A percentile compares a stretch with the other conserved stretches of the same genome.
phyloP scores from a whole-genome alignment of 2,329 filamentous ascomycete genomes.

The Metarhizium robertsii region DNA sequence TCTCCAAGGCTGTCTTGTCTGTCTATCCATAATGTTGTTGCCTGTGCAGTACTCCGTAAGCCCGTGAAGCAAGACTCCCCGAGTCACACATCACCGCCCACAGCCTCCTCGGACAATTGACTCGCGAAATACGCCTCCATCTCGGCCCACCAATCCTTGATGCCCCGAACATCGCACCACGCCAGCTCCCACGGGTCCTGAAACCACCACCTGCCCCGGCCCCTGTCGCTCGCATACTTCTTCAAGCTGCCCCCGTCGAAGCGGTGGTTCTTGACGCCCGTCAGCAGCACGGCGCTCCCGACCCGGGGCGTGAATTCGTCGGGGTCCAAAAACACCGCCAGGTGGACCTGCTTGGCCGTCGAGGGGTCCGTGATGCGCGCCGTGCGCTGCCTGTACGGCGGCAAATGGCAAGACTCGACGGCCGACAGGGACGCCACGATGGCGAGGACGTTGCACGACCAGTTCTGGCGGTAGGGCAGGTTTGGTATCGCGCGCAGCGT shows the following conservation, averaged over 20 bases:
- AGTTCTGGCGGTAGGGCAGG: constrained; percentile 48
- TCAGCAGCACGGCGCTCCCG: constrained; percentile 40
- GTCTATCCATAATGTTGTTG: too few species aligned
- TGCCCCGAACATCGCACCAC: constrained; percentile 40
- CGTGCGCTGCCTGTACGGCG: constrained; percentile 40
- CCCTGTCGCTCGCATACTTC: constrained; percentile 32
- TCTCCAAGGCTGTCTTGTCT: too few species aligned
- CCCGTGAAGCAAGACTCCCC: too few species aligned
- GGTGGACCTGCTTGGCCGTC: constrained; percentile 39
- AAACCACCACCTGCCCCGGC: constrained; percentile 40
- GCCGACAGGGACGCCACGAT: constrained; percentile 37
- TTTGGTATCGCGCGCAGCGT: constrained; percentile 38
- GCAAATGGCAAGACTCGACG: constrained; percentile 38
- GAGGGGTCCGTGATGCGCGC: constrained; percentile 42
- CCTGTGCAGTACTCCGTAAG: too few species aligned
- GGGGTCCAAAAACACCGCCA: constrained; percentile 46
- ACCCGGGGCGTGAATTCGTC: constrained; percentile 35
- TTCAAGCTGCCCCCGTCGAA: constrained; percentile 40
- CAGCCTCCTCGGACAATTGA: background rate
- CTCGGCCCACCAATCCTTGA: constrained; percentile 36
- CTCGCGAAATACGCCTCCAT: constrained; percentile 11
- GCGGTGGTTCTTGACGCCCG: constrained; percentile 48
- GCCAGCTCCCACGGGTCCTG: constrained; percentile 33
- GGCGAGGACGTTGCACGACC: constrained; percentile 45
- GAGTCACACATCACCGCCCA: background rate